Conservation (phyloP, 805 yeast species). For the Metschnikowia similis region DNA sequence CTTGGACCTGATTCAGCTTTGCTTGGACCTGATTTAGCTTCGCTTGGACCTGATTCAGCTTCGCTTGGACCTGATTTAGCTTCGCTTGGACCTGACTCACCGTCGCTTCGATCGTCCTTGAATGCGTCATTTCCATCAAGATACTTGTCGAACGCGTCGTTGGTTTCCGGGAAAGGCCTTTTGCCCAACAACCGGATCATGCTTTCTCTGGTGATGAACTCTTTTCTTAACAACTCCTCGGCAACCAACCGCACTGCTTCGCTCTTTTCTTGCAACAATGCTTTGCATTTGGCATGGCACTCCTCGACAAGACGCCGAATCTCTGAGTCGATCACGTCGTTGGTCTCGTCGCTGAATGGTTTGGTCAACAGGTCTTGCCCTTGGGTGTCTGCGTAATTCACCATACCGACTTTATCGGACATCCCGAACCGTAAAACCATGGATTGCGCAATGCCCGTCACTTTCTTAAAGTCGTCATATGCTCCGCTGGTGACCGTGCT, state of each 20-base stretch:
- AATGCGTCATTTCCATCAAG: conserved; percentile 45
- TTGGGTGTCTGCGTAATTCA: conserved; percentile 44
- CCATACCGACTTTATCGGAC: conserved; percentile 75
- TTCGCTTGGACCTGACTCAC: too few relatives aligned
- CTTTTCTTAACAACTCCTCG: conserved; percentile 77
- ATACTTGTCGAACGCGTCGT: conserved; percentile 86
- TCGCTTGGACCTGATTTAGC: too few relatives aligned
- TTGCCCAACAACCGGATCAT: conserved; percentile 86
- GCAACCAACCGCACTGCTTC: conserved; percentile 82
- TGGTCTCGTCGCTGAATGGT: conserved; percentile 72
- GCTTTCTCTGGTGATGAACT: conserved; percentile 89
- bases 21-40: too few relatives aligned
- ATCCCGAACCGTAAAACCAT: conserved; percentile 89
- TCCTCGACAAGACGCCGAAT: conserved; percentile 63
- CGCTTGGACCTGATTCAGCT: too few relatives aligned
- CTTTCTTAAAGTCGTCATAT: conserved; percentile 86
- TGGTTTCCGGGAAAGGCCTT: conserved; percentile 86
- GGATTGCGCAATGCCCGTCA: conserved; percentile 80
- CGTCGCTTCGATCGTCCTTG: conserved; percentile 26
- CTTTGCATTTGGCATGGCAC: conserved; percentile 57
- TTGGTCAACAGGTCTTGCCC: conserved; percentile 53
- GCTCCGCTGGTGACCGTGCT: conserved; percentile 88
- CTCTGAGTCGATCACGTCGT: conserved; percentile 62
- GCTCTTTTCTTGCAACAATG: conserved; percentile 61
- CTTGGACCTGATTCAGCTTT: too few relatives aligned